Evolutionary conservation across 306 rosid species (phyloP), one percentile per base, ranked within the genome.

Genomic region (Ormosia semicastrata): DNA sequence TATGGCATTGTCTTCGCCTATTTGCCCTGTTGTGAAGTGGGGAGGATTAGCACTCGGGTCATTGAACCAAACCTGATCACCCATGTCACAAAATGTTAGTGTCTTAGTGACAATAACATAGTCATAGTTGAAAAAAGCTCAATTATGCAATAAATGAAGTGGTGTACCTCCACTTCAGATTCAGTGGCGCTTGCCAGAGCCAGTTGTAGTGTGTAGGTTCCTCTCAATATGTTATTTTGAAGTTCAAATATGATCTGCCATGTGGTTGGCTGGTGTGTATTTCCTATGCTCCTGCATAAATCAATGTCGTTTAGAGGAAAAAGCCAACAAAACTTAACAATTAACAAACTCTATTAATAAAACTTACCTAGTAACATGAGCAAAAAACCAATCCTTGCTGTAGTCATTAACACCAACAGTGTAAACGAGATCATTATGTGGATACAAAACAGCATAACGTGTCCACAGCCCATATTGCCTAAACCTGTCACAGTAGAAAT

Each of bases 391-490:
- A 43, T 91, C 37, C 2, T 68, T 82, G 4, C 4, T 14, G 33
- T 81, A 90, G 24, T 88, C 67, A 14, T 52, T 7, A 8, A 49
- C 73, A 13, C 83, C 80, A 63, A 88, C 76, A 0, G 32, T 87
- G 85, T 75, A 93, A 32, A 88, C 75, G 4, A 93, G 91, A 82
- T 93, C 96, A 1, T 36, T 0, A 0, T 66, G 7, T 0, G 91
- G 94, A 64, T 87, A 88, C 33, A 86, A 80, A 8, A 91, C 93
- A 3, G 79, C 12, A 32, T 93, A 91, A 36, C 90, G 92, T 3
- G 59, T 77, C 96, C 97, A 93, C 34, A 93, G 36, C 1, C 97
- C 97, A 15, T 93, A 91, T 50, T 93, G 94, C 43, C 96, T 89
- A 46, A 73, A 93, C 49, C 92, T 93, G 82, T 76, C 1, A 81